phyloP scores from a whole-genome alignment of 768 basidiomycete species.

The Auriscalpium microsporum region DNA sequence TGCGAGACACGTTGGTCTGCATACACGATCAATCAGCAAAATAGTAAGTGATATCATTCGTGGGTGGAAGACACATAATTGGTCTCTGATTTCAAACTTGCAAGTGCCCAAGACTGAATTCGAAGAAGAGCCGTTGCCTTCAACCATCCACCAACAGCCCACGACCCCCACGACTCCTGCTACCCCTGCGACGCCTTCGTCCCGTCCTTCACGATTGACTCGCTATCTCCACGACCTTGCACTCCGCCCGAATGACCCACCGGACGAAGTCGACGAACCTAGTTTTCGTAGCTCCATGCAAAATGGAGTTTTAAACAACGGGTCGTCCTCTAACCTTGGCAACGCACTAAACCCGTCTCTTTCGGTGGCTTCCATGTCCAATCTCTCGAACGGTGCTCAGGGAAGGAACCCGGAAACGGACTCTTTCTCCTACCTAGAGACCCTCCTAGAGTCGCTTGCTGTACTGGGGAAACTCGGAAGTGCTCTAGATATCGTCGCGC shows the following conservation, averaged over 20 bases:
- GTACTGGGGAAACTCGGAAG: slow-evolving; percentile 82
- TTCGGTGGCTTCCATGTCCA: slow-evolving; percentile 14
- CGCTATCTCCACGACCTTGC: slow-evolving; percentile 59
- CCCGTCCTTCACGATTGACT: slow-evolving; percentile 41
- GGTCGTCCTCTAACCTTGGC: slow-evolving; percentile 10
- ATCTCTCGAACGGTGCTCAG: slow-evolving; percentile 14
- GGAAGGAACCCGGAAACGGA: slow-evolving; percentile 77
- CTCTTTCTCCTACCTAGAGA: slow-evolving; percentile 90
- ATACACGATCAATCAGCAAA: slow-evolving; percentile 72
- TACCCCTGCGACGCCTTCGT: slow-evolving; percentile 30
- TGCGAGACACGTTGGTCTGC: slow-evolving; percentile 88
- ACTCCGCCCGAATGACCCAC: slow-evolving; percentile 70
- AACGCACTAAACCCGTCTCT: slow-evolving; percentile 15
- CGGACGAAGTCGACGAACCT: slow-evolving; percentile 50
- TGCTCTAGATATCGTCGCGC: slow-evolving; percentile 74
- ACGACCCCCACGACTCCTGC: slow-evolving; percentile 29
- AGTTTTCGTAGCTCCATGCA: slow-evolving; percentile 20
- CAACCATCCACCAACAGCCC: slow-evolving; percentile 14
- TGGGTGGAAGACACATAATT: too few species aligned
- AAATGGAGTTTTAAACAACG: slow-evolving; percentile 11
- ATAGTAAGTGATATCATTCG: slow-evolving; percentile 40
- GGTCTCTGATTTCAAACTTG: background rate
- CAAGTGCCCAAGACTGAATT: slow-evolving; percentile 61
- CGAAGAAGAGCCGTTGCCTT: slow-evolving; percentile 36
- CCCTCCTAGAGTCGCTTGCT: slow-evolving; percentile 84